Evolutionary conservation across 169 alveolate genomes (phyloP), one percentile per base, ranked within the genome.

Genomic region (Cryptosporidium tyzzeri): DNA sequence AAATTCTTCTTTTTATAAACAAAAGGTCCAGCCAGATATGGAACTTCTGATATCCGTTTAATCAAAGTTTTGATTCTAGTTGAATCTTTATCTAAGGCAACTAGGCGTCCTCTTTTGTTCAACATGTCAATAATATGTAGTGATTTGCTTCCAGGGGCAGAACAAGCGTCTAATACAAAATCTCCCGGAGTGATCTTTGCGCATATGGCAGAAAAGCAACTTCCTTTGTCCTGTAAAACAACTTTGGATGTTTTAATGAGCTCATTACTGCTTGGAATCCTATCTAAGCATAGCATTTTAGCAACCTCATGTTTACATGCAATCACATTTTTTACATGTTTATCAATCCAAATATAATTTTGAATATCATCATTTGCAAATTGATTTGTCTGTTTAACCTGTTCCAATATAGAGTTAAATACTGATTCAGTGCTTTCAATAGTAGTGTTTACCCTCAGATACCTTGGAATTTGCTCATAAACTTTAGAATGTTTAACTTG

Each of bases 101-200:
- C 55, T 8, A 91, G 48, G 0, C 65, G n/a, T 2, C 93, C 93
- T 14, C 61, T 74, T 59, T 41, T 68, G 12, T 53, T 41, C n/a
- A 61, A 53, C 44, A 71, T 48, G 84, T 92, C 94, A 21, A 92
- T 70, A 21, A 69, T 44, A 53, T 92, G 94, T 26, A 92, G 48
- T 21, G 94, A 62, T 73, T 92, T 92, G 75, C 93, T 87, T 21
- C 94, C 94, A n/a, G 94, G 94, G 7, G 94, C 93, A 26, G 94
- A 92, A 50, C 94, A 92, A 16, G 91, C 94, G 53, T 92, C 94
- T 9, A 92, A 85, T 37, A 92, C 91, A 16, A 84, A 50, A 53
- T 91, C 93, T 3, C 93, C 93, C 9, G 92, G 93, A 10, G 69
- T 39, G 37, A 84, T 53, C 4, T 70, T 85, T 18, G 93, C 92